A percentile compares a stretch with the other conserved stretches of the same genome.
Evolutionary conservation across 2,329 filamentous ascomycete species (phyloP).

Genomic region (Alternaria triticimaculans): DNA sequence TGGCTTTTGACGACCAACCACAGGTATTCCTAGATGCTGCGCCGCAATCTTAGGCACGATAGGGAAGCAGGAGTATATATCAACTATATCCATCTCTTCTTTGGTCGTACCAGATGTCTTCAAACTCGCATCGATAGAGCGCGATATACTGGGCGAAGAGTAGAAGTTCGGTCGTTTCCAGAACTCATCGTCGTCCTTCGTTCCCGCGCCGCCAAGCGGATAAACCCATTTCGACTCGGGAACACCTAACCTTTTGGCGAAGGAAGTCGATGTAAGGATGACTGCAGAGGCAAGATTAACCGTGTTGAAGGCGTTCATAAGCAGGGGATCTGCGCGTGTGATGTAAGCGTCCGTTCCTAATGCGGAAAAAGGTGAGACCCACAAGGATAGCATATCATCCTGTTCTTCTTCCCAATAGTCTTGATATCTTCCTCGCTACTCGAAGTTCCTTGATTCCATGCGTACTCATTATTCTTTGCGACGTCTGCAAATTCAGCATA

Average conservation of each 20-base stretch:
- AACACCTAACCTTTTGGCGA: constrained; percentile 63
- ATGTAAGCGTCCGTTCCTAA: not conserved
- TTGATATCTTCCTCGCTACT: constrained; percentile 61
- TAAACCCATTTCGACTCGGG: constrained; percentile 67
- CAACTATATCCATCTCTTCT: constrained; percentile 65
- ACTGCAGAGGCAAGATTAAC: constrained; percentile 69
- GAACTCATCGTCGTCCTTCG: constrained; percentile 64
- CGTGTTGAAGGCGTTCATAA: constrained; percentile 76
- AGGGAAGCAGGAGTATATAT: constrained; percentile 74
- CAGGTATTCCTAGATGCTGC: constrained; percentile 63
- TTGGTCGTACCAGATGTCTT: constrained; percentile 55
- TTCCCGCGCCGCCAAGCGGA: constrained; percentile 68
- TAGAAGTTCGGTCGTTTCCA: constrained; percentile 68
- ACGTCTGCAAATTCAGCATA: constrained; percentile 68
- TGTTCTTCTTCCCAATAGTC: constrained; percentile 62
- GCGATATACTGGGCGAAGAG: constrained; percentile 64
- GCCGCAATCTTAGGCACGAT: constrained; percentile 73
- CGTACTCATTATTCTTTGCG: constrained; percentile 59
- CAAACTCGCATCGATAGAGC: constrained; percentile 63
- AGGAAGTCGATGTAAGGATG: constrained; percentile 64
- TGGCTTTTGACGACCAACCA: constrained; percentile 54
- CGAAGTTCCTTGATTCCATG: constrained; percentile 64
- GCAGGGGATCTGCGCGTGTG: constrained; percentile 63
- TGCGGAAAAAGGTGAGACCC: constrained; percentile 29
- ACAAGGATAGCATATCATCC: constrained; percentile 75